These are phyloP conservation scores for Xerocomus potaroensis DNA, from an alignment of 768 basidiomycete species.

Conservation along the genomic window DNA sequence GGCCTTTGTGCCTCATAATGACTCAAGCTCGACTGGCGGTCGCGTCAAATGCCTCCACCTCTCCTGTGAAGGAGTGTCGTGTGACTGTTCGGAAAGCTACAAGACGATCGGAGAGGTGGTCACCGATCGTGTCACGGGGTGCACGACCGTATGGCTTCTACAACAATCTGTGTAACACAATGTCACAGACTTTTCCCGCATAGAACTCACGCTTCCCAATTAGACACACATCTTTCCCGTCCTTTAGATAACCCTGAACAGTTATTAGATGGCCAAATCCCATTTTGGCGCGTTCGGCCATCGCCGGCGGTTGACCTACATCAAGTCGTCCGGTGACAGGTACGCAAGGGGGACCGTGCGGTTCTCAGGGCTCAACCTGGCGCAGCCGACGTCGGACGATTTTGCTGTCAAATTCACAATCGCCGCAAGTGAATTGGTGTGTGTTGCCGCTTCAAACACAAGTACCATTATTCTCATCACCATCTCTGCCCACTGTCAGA, in stretches of 20 bases:
- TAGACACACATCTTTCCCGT: background rate
- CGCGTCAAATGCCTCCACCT: background rate
- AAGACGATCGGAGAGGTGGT: no score
- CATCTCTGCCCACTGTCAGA: no score
- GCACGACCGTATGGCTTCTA: background rate
- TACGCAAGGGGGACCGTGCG: background rate
- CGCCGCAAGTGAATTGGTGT: no score
- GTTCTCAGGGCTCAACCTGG: background rate
- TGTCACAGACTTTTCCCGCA: background rate
- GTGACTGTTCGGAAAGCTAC: background rate
- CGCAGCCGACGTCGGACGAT: background rate
- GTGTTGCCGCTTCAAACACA: no score
- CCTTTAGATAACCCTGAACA: background rate
- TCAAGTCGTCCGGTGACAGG: background rate
- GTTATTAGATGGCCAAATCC: background rate
- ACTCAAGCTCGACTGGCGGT: background rate
- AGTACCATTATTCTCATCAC: no score
- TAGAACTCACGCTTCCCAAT: background rate
- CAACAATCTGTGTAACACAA: background rate
- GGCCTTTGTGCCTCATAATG: background rate
- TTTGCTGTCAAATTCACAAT: no score
- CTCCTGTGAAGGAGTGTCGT: background rate
- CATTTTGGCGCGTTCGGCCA: background rate
- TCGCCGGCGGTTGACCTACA: background rate
- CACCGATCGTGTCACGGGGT: background rate